These are phyloP conservation scores for Syncephalastrum sp. DNA, from an alignment of 371 early-diverging fungal genomes.

Conservation along the genomic window DNA sequence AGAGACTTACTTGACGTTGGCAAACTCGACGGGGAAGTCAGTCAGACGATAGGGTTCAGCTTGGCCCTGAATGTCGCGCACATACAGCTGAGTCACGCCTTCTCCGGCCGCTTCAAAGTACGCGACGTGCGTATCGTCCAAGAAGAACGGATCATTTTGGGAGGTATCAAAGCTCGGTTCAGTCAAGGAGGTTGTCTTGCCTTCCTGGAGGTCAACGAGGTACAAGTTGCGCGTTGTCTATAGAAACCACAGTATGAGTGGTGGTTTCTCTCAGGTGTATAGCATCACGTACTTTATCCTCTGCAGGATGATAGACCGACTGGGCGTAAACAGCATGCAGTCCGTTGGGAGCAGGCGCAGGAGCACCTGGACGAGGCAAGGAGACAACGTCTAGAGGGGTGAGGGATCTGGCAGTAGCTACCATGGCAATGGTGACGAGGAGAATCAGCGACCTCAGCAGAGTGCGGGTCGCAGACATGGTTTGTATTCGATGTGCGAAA, in stretches of 20 bases:
- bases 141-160: constrained; percentile 54
- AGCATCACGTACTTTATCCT: constrained; percentile 37
- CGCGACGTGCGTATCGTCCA: constrained; percentile 51
- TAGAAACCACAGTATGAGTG: not conserved
- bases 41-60: constrained; percentile 48
- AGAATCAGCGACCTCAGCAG: no score
- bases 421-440: no score
- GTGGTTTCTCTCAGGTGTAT: not conserved
- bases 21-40: constrained; percentile 46
- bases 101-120: constrained; percentile 31
- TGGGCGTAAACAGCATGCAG: constrained; percentile 48
- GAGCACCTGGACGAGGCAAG: constrained; percentile 48
- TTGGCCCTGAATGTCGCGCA: constrained; percentile 27
- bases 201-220: constrained; percentile 34
- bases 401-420: constrained; percentile 21
- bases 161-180: constrained; percentile 32
- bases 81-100: constrained; percentile 43
- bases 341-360: constrained; percentile 50
- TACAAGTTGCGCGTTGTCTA: constrained; percentile 48
- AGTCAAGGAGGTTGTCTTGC: constrained; percentile 36
- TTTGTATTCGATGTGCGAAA: no score
- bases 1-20: constrained; percentile 34
- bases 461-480: no score
- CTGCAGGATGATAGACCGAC: constrained; percentile 43
- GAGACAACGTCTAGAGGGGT: constrained; percentile 52